Conservation (phyloP, 176 grass and related monocot genomes). For the Phoenix dactylifera region DNA sequence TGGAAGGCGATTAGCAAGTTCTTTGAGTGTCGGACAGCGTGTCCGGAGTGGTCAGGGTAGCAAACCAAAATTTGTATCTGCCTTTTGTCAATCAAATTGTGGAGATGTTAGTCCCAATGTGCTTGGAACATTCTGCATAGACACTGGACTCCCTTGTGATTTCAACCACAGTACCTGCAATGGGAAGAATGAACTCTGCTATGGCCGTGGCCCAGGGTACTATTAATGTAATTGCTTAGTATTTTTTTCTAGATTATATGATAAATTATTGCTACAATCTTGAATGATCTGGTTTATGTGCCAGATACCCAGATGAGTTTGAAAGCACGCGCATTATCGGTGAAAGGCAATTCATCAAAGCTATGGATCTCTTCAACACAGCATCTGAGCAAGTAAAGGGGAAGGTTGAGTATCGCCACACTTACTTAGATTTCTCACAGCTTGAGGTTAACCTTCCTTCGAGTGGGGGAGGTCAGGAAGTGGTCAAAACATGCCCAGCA, state of each 20-base stretch:
- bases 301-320: conserved; percentile 90
- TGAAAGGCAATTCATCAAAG: conserved; percentile 77
- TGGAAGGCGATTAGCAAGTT: conserved; percentile 54
- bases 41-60: conserved; percentile 50
- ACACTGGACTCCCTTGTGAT: conserved; percentile 83
- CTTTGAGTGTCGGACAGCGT: conserved; percentile 36
- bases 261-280: not conserved
- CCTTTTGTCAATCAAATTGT: conserved; percentile 97
- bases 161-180: conserved; percentile 98
- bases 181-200: conserved; percentile 97
- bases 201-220: conserved; percentile 90
- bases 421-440: conserved; percentile 80
- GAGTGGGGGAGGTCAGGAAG: conserved; percentile 33
- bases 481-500: conserved; percentile 80
- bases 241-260: not conserved
- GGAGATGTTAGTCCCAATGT: conserved; percentile 99
- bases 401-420: conserved; percentile 69
- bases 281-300: conserved; percentile 23
- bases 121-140: conserved; percentile 88
- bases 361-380: conserved; percentile 65
- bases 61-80: conserved; percentile 74
- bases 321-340: conserved; percentile 90
- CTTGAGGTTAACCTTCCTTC: conserved; percentile 56
- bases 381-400: conserved; percentile 76
- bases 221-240: conserved; percentile 7